Percentiles rank a stretch among this genome's conserved stretches.
Conservation (phyloP, 2,329 filamentous ascomycete species). For the Pyrenochaeta sp. region DNA sequence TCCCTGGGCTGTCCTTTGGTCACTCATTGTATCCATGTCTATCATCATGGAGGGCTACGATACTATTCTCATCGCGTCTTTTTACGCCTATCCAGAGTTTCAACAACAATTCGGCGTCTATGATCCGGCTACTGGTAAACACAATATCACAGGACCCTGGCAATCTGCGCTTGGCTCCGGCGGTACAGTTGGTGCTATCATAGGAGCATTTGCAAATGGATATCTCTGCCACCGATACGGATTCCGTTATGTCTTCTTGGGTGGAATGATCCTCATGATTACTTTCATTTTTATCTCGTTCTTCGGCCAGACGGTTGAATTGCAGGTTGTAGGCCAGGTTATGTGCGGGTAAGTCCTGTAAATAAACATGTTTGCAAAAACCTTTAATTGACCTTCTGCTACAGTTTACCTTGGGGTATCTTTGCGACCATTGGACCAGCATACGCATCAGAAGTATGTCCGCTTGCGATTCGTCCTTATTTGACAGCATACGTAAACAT, state of each 20-base stretch:
- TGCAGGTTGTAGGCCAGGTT: constrained; percentile 64
- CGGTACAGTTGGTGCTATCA: constrained; percentile 66
- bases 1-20: constrained; percentile 62
- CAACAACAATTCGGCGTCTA: constrained; percentile 32
- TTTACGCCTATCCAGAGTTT: constrained; percentile 63
- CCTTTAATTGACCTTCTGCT: too few relatives aligned
- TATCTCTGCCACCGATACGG: constrained; percentile 66
- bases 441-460: constrained; percentile 69
- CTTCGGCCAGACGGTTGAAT: constrained; percentile 57
- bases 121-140: constrained; percentile 58
- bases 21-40: constrained; percentile 51
- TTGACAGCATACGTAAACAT: constrained; percentile 70
- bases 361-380: too few relatives aligned
- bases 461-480: constrained; percentile 64
- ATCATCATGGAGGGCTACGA: constrained; percentile 68
- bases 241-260: constrained; percentile 65
- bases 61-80: constrained; percentile 68
- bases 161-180: constrained; percentile 65
- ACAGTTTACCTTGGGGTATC: constrained; percentile 70
- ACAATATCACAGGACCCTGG: too few relatives aligned
- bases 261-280: constrained; percentile 64
- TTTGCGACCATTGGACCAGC: constrained; percentile 71
- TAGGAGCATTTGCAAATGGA: constrained; percentile 67
- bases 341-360: too few relatives aligned
- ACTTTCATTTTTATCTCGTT: constrained; percentile 68